phyloP scores from a whole-genome alignment of 2,329 filamentous ascomycete genomes.

The Pseudovirgaria hyperparasitica region DNA sequence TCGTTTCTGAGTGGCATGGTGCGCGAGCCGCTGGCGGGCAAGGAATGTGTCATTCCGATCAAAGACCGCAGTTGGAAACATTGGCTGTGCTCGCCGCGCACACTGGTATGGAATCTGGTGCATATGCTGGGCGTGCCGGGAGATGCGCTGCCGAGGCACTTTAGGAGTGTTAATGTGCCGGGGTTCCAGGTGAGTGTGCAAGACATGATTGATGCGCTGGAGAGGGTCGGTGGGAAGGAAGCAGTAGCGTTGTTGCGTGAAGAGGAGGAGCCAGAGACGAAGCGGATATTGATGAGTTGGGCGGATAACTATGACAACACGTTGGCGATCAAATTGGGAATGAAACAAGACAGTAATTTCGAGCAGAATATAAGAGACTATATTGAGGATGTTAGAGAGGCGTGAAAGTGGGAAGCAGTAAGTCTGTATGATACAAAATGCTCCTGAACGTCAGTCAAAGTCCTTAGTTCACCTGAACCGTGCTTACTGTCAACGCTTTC shows the following conservation, averaged over 20 bases:
- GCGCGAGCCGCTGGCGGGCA: constrained; percentile 46
- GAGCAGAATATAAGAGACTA: constrained; percentile 35
- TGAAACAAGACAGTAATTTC: constrained; percentile 36
- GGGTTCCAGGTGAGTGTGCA: constrained; percentile 41
- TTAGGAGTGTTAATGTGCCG: constrained; percentile 40
- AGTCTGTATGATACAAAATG: too few species aligned
- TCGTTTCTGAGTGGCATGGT: constrained; percentile 53
- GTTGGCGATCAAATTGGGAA: constrained; percentile 41
- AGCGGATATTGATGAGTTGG: constrained; percentile 44
- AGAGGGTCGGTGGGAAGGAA: constrained; percentile 41
- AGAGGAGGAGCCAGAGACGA: constrained; percentile 36
- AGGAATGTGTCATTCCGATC: constrained; percentile 39
- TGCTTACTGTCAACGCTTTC: too few species aligned
- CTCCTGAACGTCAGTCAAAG: too few species aligned
- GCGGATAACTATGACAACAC: constrained; percentile 43
- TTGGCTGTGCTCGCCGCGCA: constrained; percentile 45
- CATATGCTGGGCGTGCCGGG: constrained; percentile 37
- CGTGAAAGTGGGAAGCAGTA: constrained; percentile 3
- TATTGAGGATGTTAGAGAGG: constrained; percentile 15
- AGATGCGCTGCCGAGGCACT: constrained; percentile 39
- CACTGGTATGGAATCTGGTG: constrained; percentile 41
- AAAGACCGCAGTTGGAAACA: constrained; percentile 38
- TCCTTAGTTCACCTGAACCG: too few species aligned
- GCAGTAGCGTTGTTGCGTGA: constrained; percentile 39
- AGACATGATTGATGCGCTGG: constrained; percentile 44